Base-by-base conservation (phyloP, 768 basidiomycete genomes). In the Sutorius australiensis region DNA sequence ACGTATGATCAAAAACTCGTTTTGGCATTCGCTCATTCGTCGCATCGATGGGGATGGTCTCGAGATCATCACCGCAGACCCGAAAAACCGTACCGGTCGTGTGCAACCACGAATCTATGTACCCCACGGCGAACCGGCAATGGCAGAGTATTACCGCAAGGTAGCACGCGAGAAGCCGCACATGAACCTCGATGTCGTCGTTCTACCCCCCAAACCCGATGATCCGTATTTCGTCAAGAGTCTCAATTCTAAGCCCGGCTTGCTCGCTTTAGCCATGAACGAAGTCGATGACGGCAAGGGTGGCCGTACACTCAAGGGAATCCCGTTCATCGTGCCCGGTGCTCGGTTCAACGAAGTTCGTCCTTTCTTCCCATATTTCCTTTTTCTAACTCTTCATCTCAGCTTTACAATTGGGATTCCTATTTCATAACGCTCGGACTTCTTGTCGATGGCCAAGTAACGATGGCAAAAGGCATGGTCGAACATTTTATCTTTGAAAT, bases 401-500 rank as follows among this genome's bases (percentile, higher is more conserved):
- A 94, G 92, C 76, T 93, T 40, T 94, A 94, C 73, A 93, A 94
- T 67, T 94, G 92, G 92, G 92, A 95, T 71, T 92, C 89, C 7
- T 95, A 95, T 74, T 97, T 97, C 69, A 92, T 95, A 64, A 78
- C 89, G 8, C 83, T 98, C 24, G 95, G 95, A 14, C 81, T 99
- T 28, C 82, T 99, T 8, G 92, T 98, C 21, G 95, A 99, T 65
- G 95, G 94, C 27, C 87, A 93, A 63, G 84, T 95, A 28, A 81
- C 85, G 53, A 89, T 98, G 84, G 95, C 97, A 17, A 92, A 94
- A 72, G 92, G 93, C 63, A 93, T 98, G 84, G 94, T 98, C 40
- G 97, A 98, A 50, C 95, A 99, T 70, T 99, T 98, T 75, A 89
- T 97, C 66, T 99, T 98, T 68, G 93, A 98, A 77, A 97, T 99